These are phyloP conservation scores for Candida montana DNA, from an alignment of 805 yeast genomes.

Conservation along the genomic window DNA sequence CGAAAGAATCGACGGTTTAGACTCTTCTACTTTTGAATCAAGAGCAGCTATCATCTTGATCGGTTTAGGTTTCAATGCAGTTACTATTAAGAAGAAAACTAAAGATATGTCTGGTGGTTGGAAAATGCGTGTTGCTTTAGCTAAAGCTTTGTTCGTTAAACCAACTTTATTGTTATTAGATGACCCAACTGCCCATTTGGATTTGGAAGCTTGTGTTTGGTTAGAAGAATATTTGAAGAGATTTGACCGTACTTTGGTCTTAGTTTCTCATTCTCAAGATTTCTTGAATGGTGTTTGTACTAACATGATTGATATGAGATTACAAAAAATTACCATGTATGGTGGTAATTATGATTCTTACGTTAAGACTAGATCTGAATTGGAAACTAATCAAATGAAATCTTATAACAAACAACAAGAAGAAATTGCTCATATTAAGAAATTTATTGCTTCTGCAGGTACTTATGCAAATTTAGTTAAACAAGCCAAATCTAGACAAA, in stretches of 20 bases:
- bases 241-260: constrained; percentile 87
- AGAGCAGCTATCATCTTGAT: constrained; percentile 93
- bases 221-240: constrained; percentile 94
- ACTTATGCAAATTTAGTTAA: constrained; percentile 97
- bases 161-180: constrained; percentile 92
- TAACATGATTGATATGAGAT: constrained; percentile 97
- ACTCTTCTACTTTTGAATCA: constrained; percentile 91
- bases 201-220: constrained; percentile 99
- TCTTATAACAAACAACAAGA: constrained; percentile 97
- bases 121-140: constrained; percentile 99
- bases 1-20: constrained; percentile 94
- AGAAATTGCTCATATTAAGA: constrained; percentile 96
- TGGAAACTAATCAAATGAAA: constrained; percentile 97
- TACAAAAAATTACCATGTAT: constrained; percentile 63
- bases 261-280: constrained; percentile 98
- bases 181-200: constrained; percentile 99
- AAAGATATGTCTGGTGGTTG: constrained; percentile 99
- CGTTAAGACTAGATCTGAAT: constrained; percentile 87
- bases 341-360: constrained; percentile 99
- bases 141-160: constrained; percentile 96
- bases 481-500: constrained; percentile 99
- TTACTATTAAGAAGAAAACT: constrained; percentile 87
- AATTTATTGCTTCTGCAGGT: constrained; percentile 99
- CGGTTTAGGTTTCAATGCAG: constrained; percentile 92
- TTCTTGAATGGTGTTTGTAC: constrained; percentile 98